Evolutionary conservation across 305 asterid genomes (phyloP).

Genomic region (Ilex paraguariensis): DNA sequence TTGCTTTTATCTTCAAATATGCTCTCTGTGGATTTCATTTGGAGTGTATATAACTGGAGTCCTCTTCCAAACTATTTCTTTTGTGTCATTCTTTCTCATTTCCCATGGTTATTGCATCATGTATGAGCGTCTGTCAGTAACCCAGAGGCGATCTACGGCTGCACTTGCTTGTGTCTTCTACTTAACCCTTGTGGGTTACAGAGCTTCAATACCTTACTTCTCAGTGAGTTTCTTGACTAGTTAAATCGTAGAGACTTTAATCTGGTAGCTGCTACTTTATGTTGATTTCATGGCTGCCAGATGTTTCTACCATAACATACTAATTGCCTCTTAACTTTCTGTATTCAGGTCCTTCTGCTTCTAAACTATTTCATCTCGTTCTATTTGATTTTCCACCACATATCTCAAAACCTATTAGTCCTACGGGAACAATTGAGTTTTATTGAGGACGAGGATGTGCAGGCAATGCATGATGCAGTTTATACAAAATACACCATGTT

Average conservation of each 20-base stretch:
- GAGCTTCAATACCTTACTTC: slow-evolving; percentile 81
- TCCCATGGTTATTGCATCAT: slow-evolving; percentile 85
- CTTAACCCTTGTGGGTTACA: slow-evolving; percentile 77
- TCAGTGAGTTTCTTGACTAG: slow-evolving; percentile 44
- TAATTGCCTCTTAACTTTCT: slow-evolving; percentile 1
- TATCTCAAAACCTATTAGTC: slow-evolving; percentile 52
- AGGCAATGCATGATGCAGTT: slow-evolving; percentile 69
- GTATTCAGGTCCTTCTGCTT: slow-evolving; percentile 48
- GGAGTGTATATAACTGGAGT: slow-evolving; percentile 82
- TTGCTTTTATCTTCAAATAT: slow-evolving; percentile 45
- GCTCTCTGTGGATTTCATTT: slow-evolving; percentile 92
- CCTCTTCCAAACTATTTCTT: slow-evolving; percentile 57
- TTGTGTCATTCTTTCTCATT: slow-evolving; percentile 66
- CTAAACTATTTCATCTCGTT: slow-evolving; percentile 51
- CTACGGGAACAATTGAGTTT: slow-evolving; percentile 67
- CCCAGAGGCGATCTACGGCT: slow-evolving; percentile 64
- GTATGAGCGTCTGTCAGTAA: slow-evolving; percentile 62
- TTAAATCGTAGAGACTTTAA: neutral
- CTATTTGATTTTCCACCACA: slow-evolving; percentile 59
- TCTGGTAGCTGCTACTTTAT: too few relatives aligned
- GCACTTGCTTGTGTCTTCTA: slow-evolving; percentile 60
- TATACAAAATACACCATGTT: slow-evolving; percentile 73
- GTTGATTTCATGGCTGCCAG: neutral
- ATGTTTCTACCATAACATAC: neutral
- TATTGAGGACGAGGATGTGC: slow-evolving; percentile 64